A percentile compares a stretch with the other conserved stretches of the same genome.
Evolutionary conservation across 192 early-diverging fungal species (phyloP).

Genomic region (Cladochytrium replicatum): DNA sequence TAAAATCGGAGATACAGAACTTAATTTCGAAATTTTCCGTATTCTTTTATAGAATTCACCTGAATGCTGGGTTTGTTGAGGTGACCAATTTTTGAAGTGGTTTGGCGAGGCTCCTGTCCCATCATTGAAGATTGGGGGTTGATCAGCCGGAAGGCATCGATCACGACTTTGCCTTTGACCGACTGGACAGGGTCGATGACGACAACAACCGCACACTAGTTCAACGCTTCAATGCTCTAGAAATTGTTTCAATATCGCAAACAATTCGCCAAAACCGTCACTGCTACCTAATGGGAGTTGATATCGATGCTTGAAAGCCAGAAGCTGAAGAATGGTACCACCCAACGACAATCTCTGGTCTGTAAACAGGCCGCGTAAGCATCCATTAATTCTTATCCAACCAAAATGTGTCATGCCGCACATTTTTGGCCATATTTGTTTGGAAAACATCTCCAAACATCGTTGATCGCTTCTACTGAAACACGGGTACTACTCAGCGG

Average conservation of each 20-base stretch:
- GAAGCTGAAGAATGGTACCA: constrained; percentile 99
- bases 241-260: constrained; percentile 5
- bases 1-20: constrained; percentile 12
- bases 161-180: constrained; percentile 99
- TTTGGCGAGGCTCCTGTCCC: constrained; percentile 91
- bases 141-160: constrained; percentile 98
- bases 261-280: constrained; percentile 4
- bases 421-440: constrained; percentile 94
- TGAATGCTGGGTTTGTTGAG: constrained; percentile 96
- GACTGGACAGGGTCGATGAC: constrained; percentile 99
- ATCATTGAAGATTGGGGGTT: constrained; percentile 76
- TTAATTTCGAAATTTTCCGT: no score
- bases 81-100: constrained; percentile 96
- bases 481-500: constrained; percentile 98
- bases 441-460: constrained; percentile 99
- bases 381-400: constrained; percentile 4
- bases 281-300: constrained; percentile 87
- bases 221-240: constrained; percentile 86
- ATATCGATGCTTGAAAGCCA: constrained; percentile 99
- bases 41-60: constrained; percentile 34
- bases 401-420: no score
- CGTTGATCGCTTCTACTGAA: constrained; percentile 98
- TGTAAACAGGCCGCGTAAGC: constrained; percentile 21
- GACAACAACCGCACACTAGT: constrained; percentile 89
- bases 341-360: constrained; percentile 98